These are phyloP conservation scores for Leonotis leonurus DNA, from an alignment of 257 asterid species.

Conservation along the genomic window DNA sequence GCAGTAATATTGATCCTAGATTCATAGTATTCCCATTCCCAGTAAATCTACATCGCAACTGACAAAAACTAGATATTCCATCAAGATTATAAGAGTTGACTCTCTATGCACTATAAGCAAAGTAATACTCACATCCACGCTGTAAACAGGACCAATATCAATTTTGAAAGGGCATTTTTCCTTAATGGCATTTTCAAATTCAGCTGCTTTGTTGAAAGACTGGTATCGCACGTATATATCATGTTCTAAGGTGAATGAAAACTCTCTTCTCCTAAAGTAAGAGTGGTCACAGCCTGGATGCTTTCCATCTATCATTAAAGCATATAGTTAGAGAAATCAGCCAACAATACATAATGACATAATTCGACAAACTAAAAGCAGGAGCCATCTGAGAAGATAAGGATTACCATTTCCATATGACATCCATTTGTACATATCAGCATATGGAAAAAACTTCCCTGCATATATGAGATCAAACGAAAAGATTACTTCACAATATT, in stretches of 20 bases:
- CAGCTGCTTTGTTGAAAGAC: slow-evolving; percentile 53
- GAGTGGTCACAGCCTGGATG: slow-evolving; percentile 97
- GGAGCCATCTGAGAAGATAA: background rate
- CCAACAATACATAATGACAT: slow-evolving; percentile 3
- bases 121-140: slow-evolving; percentile 64
- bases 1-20: background rate
- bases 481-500: slow-evolving; percentile 1
- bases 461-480: slow-evolving; percentile 23
- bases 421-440: slow-evolving; percentile 81
- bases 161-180: slow-evolving; percentile 82
- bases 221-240: slow-evolving; percentile 74
- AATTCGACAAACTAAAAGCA: background rate
- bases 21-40: background rate
- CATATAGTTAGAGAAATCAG: background rate
- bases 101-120: slow-evolving; percentile 2
- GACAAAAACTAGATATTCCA: background rate
- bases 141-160: slow-evolving; percentile 89
- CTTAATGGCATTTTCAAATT: slow-evolving; percentile 61
- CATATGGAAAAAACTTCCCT: slow-evolving; percentile 78
- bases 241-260: slow-evolving; percentile 79
- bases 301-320: slow-evolving; percentile 56
- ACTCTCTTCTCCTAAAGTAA: slow-evolving; percentile 77
- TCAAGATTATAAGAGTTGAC: background rate
- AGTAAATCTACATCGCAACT: background rate
- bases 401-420: slow-evolving; percentile 79